These are phyloP conservation scores for Scleroderma bovista DNA, from an alignment of 768 basidiomycete genomes.

Conservation along the genomic window DNA sequence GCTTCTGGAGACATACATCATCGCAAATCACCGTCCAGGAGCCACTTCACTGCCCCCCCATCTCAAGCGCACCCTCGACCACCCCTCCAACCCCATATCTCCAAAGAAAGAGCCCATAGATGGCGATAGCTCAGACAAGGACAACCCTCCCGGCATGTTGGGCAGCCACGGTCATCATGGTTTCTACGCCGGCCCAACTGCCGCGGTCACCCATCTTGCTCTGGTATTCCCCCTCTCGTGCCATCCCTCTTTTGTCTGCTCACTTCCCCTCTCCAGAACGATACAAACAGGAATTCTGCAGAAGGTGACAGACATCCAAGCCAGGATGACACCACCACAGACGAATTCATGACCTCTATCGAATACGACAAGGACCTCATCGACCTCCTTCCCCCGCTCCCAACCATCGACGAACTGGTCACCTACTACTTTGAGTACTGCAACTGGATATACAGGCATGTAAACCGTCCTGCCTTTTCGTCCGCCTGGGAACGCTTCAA, in stretches of 20 bases:
- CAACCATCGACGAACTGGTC: slow-evolving; percentile 69
- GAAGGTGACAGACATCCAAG: slow-evolving; percentile 48
- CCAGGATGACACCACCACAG: slow-evolving; percentile 34
- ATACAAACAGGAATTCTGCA: slow-evolving; percentile 40
- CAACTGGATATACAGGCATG: slow-evolving; percentile 82
- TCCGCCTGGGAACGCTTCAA: slow-evolving; percentile 73
- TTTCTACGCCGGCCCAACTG: slow-evolving; percentile 76
- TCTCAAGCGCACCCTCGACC: slow-evolving; percentile 23
- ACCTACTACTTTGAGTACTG: slow-evolving; percentile 79
- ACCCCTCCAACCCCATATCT: slow-evolving; percentile 30
- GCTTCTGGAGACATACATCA: slow-evolving; percentile 32
- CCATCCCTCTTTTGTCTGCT: slow-evolving; percentile 9
- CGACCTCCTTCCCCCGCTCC: slow-evolving; percentile 54
- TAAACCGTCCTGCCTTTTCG: slow-evolving; percentile 58
- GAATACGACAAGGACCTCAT: slow-evolving; percentile 74
- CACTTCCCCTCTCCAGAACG: slow-evolving; percentile 29
- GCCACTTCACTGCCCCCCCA: slow-evolving; percentile 14
- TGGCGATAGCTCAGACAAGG: slow-evolving; percentile 41
- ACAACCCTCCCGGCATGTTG: slow-evolving; percentile 55
- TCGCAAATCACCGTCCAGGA: slow-evolving; percentile 27
- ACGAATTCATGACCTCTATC: slow-evolving; percentile 39
- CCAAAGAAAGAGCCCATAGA: slow-evolving; percentile 49
- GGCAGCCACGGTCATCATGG: slow-evolving; percentile 63
- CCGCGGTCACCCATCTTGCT: slow-evolving; percentile 63
- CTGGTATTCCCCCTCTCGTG: slow-evolving; percentile 35